Percentiles rank a stretch among this genome's conserved stretches.
Evolutionary conservation across 805 yeast genomes (phyloP).

Genomic region (Lipomyces starkeyi): DNA sequence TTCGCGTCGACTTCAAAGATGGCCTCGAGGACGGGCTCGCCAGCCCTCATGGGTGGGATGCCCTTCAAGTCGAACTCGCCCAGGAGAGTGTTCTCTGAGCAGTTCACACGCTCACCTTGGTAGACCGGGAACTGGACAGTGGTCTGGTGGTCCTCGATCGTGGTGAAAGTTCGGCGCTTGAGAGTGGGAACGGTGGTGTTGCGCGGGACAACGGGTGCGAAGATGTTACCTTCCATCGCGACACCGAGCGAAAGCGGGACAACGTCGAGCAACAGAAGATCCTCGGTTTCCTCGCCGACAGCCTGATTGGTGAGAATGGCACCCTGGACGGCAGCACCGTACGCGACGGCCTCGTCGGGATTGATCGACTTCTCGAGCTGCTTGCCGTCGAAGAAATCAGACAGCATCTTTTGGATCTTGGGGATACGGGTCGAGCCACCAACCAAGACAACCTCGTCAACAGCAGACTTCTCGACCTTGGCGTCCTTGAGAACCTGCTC

Average conservation of each 20-base stretch:
- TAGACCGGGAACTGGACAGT: slow-evolving; percentile 98
- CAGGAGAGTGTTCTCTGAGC: slow-evolving; percentile 93
- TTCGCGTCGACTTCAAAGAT: slow-evolving; percentile 99
- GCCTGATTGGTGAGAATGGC: slow-evolving; percentile 95
- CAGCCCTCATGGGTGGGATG: slow-evolving; percentile 98
- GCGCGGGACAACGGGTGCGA: slow-evolving; percentile 99
- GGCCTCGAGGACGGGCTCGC: slow-evolving; percentile 99
- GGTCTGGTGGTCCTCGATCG: slow-evolving; percentile 98
- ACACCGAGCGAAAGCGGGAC: slow-evolving; percentile 99
- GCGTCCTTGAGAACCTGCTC: slow-evolving; percentile 95
- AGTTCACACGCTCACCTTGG: slow-evolving; percentile 99
- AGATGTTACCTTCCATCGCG: slow-evolving; percentile 99
- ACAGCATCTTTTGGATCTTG: slow-evolving; percentile 91
- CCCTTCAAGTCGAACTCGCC: slow-evolving; percentile 99
- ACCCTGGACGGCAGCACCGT: slow-evolving; percentile 99
- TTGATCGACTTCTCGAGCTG: slow-evolving; percentile 94
- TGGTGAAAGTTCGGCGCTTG: slow-evolving; percentile 98
- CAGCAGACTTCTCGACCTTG: slow-evolving; percentile 78
- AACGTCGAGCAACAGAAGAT: slow-evolving; percentile 93
- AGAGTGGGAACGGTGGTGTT: slow-evolving; percentile 99
- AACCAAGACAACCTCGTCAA: slow-evolving; percentile 93
- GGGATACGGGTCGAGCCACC: slow-evolving; percentile 99
- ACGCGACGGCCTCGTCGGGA: slow-evolving; percentile 99
- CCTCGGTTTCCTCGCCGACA: slow-evolving; percentile 90
- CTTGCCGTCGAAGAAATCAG: slow-evolving; percentile 96